Evolutionary conservation across 2,329 filamentous ascomycete genomes (phyloP).

Genomic region (Paecilomyces sp.): DNA sequence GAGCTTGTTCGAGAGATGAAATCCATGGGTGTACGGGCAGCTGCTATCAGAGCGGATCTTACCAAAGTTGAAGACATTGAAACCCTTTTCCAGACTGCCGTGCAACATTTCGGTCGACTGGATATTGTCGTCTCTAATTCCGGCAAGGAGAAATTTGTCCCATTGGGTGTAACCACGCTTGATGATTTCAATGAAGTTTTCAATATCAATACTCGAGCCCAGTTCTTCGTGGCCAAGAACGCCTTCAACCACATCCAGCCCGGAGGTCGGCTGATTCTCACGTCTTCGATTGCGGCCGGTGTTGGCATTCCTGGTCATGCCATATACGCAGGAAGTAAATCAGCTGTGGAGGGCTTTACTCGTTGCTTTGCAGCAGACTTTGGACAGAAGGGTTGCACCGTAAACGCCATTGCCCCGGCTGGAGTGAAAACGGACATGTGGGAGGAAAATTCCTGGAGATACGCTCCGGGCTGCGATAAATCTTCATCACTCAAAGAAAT

Average conservation of each 20-base stretch:
- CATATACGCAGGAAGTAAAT: conserved; percentile 69
- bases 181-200: conserved; percentile 47
- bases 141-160: conserved; percentile 35
- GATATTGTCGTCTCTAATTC: conserved; percentile 63
- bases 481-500: conserved; percentile 44
- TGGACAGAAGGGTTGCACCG: conserved; percentile 56
- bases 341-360: conserved; percentile 69
- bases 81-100: conserved; percentile 56
- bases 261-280: conserved; percentile 67
- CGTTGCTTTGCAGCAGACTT: conserved; percentile 66
- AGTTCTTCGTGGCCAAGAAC: conserved; percentile 58
- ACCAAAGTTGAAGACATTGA: conserved; percentile 57
- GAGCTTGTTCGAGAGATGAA: conserved; percentile 61
- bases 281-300: conserved; percentile 62
- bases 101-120: conserved; percentile 58
- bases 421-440: conserved; percentile 72
- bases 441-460: conserved; percentile 61
- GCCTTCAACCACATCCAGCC: conserved; percentile 63
- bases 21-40: conserved; percentile 54
- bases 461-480: conserved; percentile 46
- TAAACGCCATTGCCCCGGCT: conserved; percentile 61
- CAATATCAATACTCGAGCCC: conserved; percentile 55
- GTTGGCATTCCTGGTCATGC: conserved; percentile 64
- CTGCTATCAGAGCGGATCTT: conserved; percentile 62
- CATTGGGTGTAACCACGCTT: conserved; percentile 14